Evolutionary conservation across 2,329 filamentous ascomycete species (phyloP), one percentile per base, ranked within the genome.

Genomic region (Fusarium stilboides): DNA sequence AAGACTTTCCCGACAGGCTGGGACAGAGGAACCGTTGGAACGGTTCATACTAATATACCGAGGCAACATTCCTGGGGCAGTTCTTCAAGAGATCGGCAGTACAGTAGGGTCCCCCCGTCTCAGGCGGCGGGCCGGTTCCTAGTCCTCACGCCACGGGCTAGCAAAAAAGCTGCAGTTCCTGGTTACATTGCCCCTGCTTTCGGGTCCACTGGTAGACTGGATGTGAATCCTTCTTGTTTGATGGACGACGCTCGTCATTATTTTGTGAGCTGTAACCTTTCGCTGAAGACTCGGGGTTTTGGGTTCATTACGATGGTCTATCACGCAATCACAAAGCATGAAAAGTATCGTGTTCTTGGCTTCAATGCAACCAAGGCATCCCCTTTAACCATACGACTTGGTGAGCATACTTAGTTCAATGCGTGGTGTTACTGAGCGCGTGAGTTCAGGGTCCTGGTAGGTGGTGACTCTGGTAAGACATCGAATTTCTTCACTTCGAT

Each of bases 131-230:
- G 20, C 40, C 13, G 13, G 20, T 45, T 60, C 57, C 43, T 60
- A 43, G 42, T 56, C 20, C 22, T 47, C 36, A 43, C 51, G 12
- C 22, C 52, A 56, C 31, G 37, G 19, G 37, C 43, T 55, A 34
- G 19, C 19, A 9, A n/a, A 17, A 17, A 28, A 34, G 22, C 24
- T 47, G 44, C 28, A 20, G 13, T 20, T 47, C 19, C 28, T 20
- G 19, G 28, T 15, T 33, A n/a, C 44, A 34, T 20, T 20, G 17
- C 44, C 28, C 24, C 28, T 47, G 31, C n/a, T 43, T 31, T 28
- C 15, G 34, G 17, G 14, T 17, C 34, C 34, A 36, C 34, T 8
- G 17, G 14, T 2, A 14, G 14, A 36, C 34, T 8, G 8, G 8
- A 17, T 17, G 8, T 17, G 34, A 36, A 36, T 36, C 34, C 34